phyloP scores from a whole-genome alignment of 169 alveolate genomes.

The Babesia gibsoni region DNA sequence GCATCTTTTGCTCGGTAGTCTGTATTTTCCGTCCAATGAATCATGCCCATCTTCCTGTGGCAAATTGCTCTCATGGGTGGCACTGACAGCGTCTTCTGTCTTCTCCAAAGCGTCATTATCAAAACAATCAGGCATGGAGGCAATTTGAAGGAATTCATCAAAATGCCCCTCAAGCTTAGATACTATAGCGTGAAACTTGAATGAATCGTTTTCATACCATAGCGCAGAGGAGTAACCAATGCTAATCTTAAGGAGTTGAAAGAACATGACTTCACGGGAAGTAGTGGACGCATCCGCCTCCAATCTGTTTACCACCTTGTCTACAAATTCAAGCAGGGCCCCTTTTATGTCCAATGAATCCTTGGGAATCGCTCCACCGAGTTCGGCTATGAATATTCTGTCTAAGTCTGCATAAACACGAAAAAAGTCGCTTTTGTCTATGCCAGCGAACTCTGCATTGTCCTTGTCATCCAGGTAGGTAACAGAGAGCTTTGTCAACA shows the following conservation, averaged over 20 bases:
- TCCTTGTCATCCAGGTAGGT: slow-evolving; percentile 23
- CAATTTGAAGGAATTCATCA: background rate
- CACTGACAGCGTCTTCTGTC: no score
- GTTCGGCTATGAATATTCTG: slow-evolving; percentile 29
- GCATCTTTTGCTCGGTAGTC: slow-evolving; percentile 53
- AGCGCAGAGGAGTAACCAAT: slow-evolving; percentile 34
- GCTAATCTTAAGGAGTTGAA: slow-evolving; percentile 23
- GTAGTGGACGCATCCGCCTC: background rate
- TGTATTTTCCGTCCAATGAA: background rate
- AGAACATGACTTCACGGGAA: background rate
- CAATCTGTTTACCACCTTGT: background rate
- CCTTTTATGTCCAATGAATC: slow-evolving; percentile 39
- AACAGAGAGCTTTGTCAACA: slow-evolving; percentile 28
- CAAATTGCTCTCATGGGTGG: no score
- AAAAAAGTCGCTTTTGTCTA: slow-evolving; percentile 16
- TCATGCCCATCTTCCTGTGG: no score
- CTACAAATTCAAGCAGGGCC: slow-evolving; percentile 19
- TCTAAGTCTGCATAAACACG: slow-evolving; percentile 8
- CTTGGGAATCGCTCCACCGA: slow-evolving; percentile 51
- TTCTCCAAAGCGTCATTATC: no score
- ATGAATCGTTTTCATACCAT: slow-evolving; percentile 63
- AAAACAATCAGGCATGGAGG: background rate
- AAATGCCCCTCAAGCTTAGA: slow-evolving; percentile 29
- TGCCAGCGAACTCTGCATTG: slow-evolving; percentile 36
- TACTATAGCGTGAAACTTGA: slow-evolving; percentile 34